These are phyloP conservation scores for Vitis rotundifolia DNA, from an alignment of 164 flowering plant species.

Conservation along the genomic window DNA sequence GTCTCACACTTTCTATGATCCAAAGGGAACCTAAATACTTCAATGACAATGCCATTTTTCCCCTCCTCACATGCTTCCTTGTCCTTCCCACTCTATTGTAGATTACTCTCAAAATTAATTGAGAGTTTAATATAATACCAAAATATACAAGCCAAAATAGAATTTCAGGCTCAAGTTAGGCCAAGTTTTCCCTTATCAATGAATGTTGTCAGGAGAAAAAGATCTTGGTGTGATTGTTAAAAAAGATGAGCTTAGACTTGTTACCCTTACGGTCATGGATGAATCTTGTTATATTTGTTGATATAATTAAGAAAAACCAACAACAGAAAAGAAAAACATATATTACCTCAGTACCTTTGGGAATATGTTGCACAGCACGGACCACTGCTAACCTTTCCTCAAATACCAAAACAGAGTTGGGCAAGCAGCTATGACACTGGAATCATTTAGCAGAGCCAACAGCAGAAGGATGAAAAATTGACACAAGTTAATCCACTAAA, in stretches of 20 bases:
- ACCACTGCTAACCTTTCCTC: slow-evolving; percentile 82
- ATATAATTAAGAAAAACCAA: not conserved
- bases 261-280: not conserved
- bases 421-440: slow-evolving; percentile 72
- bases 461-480: not conserved
- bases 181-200: not conserved
- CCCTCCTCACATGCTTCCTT: not conserved
- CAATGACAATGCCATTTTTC: no score
- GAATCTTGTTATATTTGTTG: not conserved
- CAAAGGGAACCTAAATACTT: no score
- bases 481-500: not conserved
- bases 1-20: no score
- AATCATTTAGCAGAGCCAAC: slow-evolving; percentile 14
- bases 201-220: not conserved
- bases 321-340: not conserved
- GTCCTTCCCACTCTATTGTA: not conserved
- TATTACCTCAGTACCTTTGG: slow-evolving; percentile 80
- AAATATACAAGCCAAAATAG: no score
- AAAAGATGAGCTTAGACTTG: not conserved
- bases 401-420: slow-evolving; percentile 87
- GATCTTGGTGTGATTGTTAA: not conserved
- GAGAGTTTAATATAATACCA: not conserved
- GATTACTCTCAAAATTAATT: not conserved
- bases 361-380: slow-evolving; percentile 79
- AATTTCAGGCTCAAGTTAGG: not conserved